phyloP scores from a whole-genome alignment of 495 filamentous ascomycete species.

The Penicillium daleae region DNA sequence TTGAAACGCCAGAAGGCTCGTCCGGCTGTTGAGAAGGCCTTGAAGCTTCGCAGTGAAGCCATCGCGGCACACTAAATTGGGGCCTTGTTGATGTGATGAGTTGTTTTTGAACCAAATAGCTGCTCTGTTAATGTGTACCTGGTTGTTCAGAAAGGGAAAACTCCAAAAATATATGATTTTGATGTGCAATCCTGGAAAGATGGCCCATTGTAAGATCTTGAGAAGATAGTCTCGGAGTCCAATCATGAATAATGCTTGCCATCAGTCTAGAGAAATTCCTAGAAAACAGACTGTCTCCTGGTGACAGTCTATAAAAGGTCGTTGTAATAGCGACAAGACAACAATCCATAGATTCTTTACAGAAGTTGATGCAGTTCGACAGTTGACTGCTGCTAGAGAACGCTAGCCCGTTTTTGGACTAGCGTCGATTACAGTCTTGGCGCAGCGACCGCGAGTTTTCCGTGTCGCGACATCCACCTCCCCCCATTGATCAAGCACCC shows the following conservation, averaged over 20 bases:
- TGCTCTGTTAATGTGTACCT: not conserved
- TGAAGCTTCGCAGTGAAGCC: constrained; percentile 40
- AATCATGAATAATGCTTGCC: too few relatives aligned
- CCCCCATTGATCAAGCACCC: constrained; percentile 27
- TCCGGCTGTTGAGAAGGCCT: constrained; percentile 43
- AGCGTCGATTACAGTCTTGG: constrained; percentile 28
- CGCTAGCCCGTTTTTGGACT: constrained; percentile 2
- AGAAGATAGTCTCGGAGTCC: not conserved
- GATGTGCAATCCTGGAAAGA: not conserved
- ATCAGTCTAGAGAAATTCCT: not conserved
- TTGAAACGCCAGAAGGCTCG: constrained; percentile 44
- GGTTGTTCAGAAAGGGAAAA: not conserved
- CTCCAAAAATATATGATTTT: not conserved
- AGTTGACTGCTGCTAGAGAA: too few relatives aligned
- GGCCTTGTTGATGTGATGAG: not conserved
- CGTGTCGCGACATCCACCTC: constrained; percentile 39
- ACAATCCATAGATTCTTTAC: too few relatives aligned
- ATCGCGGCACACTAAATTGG: constrained; percentile 8
- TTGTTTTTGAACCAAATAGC: not conserved
- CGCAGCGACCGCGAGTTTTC: constrained; percentile 36
- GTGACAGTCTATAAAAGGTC: not conserved
- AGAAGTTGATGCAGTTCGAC: too few relatives aligned
- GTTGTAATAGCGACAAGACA: not conserved
- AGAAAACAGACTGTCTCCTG: not conserved
- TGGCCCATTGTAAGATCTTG: not conserved